Conservation (phyloP, 2,329 filamentous ascomycete genomes). For the Ophiostoma quercus region DNA sequence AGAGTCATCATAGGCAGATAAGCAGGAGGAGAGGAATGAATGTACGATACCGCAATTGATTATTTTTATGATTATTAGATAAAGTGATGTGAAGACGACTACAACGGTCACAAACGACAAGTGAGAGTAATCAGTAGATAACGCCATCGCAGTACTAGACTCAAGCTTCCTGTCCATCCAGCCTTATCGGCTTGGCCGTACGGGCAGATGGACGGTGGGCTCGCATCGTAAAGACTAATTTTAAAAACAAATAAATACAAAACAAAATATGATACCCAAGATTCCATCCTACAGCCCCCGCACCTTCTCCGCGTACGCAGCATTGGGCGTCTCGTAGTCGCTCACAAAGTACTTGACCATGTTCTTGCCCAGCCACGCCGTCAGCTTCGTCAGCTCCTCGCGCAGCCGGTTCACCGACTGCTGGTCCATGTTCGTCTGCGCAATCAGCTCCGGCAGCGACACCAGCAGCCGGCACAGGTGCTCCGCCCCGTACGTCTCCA, state of each 20-base stretch:
- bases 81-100: too few species aligned
- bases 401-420: constrained; percentile 81
- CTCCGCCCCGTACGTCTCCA: constrained; percentile 87
- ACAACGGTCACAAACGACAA: neutral
- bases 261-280: too few species aligned
- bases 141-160: too few species aligned
- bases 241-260: too few species aligned
- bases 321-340: constrained; percentile 67
- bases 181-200: too few species aligned
- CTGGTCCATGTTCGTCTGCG: constrained; percentile 96
- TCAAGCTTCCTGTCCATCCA: too few species aligned
- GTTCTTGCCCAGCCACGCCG: constrained; percentile 75
- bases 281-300: neutral
- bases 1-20: neutral
- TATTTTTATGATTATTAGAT: neutral
- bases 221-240: too few species aligned
- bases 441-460: constrained; percentile 84
- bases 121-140: neutral
- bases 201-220: too few species aligned
- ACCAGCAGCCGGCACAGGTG: constrained; percentile 86
- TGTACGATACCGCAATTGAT: neutral
- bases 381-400: constrained; percentile 83
- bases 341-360: constrained; percentile 70
- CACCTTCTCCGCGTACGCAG: constrained; percentile 63
- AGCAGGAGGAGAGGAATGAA: neutral